Conservation (phyloP, 1,284 basidiomycete genomes). For the Fereydounia khargensis region DNA sequence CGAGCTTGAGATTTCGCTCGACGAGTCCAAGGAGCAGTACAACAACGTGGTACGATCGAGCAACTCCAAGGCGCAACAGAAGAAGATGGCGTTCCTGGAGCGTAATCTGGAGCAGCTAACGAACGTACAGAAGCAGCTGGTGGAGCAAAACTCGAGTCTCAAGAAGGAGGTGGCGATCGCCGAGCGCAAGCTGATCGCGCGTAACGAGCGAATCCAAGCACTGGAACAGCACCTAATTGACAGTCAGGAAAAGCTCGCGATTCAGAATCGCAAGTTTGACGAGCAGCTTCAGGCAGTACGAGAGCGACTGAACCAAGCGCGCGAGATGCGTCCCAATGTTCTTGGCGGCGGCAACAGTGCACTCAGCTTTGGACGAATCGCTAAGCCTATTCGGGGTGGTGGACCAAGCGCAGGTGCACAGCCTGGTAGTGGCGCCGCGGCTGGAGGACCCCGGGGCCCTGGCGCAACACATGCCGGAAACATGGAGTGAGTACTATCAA, state of each 20-base stretch:
- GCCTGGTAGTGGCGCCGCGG: constrained; percentile 24
- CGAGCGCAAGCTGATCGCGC: constrained; percentile 89
- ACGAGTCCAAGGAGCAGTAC: constrained; percentile 98
- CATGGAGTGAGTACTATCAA: background rate
- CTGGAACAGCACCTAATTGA: constrained; percentile 88
- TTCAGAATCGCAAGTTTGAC: constrained; percentile 94
- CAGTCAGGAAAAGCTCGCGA: constrained; percentile 82
- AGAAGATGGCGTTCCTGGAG: constrained; percentile 98
- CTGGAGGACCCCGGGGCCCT: constrained; percentile 15
- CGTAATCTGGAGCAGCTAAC: constrained; percentile 95
- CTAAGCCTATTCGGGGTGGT: constrained; percentile 90
- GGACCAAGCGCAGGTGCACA: constrained; percentile 41
- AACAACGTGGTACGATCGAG: constrained; percentile 96
- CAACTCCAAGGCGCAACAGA: constrained; percentile 96
- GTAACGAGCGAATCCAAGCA: constrained; percentile 83
- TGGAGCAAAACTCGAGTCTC: constrained; percentile 94
- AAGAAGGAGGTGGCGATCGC: constrained; percentile 98
- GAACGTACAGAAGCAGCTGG: constrained; percentile 95
- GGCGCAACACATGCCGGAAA: constrained; percentile 2
- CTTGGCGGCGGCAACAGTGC: constrained; percentile 60
- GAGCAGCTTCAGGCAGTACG: constrained; percentile 85
- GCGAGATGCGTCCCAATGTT: constrained; percentile 66
- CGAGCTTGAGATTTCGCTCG: constrained; percentile 96
- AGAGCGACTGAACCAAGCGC: constrained; percentile 84
- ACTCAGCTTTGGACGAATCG: constrained; percentile 86